Base-by-base conservation (phyloP, 169 alveolate genomes). In the Cryptosporidium muris region DNA sequence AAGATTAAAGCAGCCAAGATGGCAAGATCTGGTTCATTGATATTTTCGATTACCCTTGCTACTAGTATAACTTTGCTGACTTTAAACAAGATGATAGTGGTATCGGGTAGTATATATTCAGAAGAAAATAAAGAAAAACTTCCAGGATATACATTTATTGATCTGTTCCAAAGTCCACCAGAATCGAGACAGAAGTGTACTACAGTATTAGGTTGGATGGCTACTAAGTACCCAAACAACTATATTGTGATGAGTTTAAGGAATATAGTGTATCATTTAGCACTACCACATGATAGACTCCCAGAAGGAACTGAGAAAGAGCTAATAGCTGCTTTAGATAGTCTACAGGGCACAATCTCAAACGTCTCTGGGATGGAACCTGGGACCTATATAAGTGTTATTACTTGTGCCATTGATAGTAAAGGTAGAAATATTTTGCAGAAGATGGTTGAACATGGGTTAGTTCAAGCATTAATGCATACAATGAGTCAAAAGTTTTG, bases 171-270 rank as follows among this genome's bases (percentile, higher is more conserved):
- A 34, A n/a, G 54, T 34, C 85, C 85, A 56, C 85, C 85, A 53
- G 85, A 74, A 52, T 74, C 85, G 12, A 74, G 85, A 54, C 85
- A 74, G 47, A 74, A 74, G 25, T 74, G 85, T 43, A 54, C 85
- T 9, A 74, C 85, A 6, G 60, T 74, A 45, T 45, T 74, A 14
- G 85, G 85, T 25, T 74, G 85, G 85, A 43, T 74, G 11, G 58
- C 67, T 36, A 74, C 85, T 14, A 74, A 74, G 45, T 74, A 74
- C 51, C 85, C 85, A 7, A 74, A 74, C 36, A 74, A 74, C 52
- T 74, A 74, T 38, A 68, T 74, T 0, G 14, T 74, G 42, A 56
- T 58, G 58, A 47, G 85, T 25, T 5, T 74, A 14, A 74, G 85
- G 25, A 74, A 74, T 54, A 74, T 74, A 45, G 34, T 74, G n/a